Conservation (phyloP, 2,329 filamentous ascomycete genomes). For the Sclerotinia trifoliorum region DNA sequence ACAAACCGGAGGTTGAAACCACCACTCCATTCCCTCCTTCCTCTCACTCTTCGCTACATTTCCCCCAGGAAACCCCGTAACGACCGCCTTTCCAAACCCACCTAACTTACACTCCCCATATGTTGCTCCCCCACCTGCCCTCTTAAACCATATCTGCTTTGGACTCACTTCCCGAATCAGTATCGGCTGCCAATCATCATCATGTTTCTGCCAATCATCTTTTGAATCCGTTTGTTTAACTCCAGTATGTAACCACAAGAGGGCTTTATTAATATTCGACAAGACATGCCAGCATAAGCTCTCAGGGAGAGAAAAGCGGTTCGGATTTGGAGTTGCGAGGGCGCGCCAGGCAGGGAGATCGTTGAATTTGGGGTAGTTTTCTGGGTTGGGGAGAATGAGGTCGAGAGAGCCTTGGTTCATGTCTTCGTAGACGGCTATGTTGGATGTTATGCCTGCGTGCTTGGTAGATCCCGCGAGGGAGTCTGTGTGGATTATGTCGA, state of each 20-base stretch:
- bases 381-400: slow-evolving; percentile 41
- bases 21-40: slow-evolving; percentile 23
- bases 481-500: slow-evolving; percentile 35
- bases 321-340: slow-evolving; percentile 33
- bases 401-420: slow-evolving; percentile 53
- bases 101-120: slow-evolving; percentile 57
- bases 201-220: slow-evolving; percentile 33
- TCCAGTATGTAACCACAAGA: slow-evolving; percentile 55
- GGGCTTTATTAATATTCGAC: slow-evolving; percentile 47
- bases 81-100: slow-evolving; percentile 44
- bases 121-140: slow-evolving; percentile 48
- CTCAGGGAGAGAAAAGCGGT: slow-evolving; percentile 46
- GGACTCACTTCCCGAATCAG: slow-evolving; percentile 51
- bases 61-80: slow-evolving; percentile 29
- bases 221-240: slow-evolving; percentile 33
- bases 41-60: slow-evolving; percentile 26
- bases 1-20: slow-evolving; percentile 10
- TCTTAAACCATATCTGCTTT: slow-evolving; percentile 52
- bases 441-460: slow-evolving; percentile 25
- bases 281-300: slow-evolving; percentile 57
- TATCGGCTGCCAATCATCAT: slow-evolving; percentile 52
- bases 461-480: slow-evolving; percentile 20
- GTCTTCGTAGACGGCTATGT: slow-evolving; percentile 51
- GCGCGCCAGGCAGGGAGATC: slow-evolving; percentile 31
- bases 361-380: slow-evolving; percentile 25